Evolutionary conservation across 140 eudicot genomes (phyloP).

Genomic region (Stevia rebaudiana): DNA sequence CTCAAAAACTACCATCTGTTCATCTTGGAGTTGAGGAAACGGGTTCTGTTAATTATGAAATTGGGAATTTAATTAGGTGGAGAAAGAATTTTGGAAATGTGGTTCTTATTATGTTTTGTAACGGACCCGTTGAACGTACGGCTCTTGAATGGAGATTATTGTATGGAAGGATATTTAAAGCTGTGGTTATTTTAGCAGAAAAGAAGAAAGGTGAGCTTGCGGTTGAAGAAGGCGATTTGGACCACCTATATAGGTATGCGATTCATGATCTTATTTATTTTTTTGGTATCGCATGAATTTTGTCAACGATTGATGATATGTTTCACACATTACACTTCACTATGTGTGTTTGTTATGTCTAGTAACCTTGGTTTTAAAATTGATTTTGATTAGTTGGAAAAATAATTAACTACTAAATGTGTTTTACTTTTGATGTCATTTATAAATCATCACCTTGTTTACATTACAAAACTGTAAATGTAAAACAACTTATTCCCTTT

Average conservation of each 20-base stretch:
- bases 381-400: background rate
- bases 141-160: slow-evolving; percentile 93
- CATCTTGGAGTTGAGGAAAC: slow-evolving; percentile 98
- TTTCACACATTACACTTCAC: background rate
- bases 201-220: slow-evolving; percentile 75
- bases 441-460: slow-evolving; percentile 1
- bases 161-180: slow-evolving; percentile 89
- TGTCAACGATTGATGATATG: background rate
- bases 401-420: background rate
- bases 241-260: slow-evolving; percentile 64
- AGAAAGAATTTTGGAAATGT: slow-evolving; percentile 93
- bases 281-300: background rate
- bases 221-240: slow-evolving; percentile 74
- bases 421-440: background rate
- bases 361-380: background rate
- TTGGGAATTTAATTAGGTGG: slow-evolving; percentile 83
- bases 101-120: slow-evolving; percentile 83
- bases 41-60: slow-evolving; percentile 83
- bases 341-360: slow-evolving; percentile 7
- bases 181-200: slow-evolving; percentile 74
- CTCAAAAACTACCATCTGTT: slow-evolving; percentile 81
- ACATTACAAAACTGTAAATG: background rate
- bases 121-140: slow-evolving; percentile 83
- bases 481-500: background rate
- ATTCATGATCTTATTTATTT: background rate